Conservation (phyloP, 352 stramenopile species). For the Globisporangium canariense region DNA sequence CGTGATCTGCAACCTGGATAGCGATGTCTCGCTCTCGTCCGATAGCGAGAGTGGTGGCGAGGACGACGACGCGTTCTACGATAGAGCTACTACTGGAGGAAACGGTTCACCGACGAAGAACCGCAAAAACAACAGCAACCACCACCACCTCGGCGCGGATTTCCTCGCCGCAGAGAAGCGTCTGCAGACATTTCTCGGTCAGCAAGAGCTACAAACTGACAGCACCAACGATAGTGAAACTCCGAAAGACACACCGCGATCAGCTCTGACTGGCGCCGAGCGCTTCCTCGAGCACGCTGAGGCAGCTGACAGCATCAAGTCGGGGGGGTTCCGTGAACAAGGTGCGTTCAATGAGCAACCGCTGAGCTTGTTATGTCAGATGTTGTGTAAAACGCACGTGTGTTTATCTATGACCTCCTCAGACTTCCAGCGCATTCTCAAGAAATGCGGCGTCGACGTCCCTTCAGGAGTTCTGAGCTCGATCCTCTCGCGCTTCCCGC, state of each 20-base stretch:
- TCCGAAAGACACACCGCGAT: conserved; percentile 31
- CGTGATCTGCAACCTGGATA: conserved; percentile 43
- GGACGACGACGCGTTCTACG: not conserved
- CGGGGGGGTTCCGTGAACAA: conserved; percentile 35
- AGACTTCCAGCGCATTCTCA: conserved; percentile 44
- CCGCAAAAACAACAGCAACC: not conserved
- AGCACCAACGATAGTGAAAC: not conserved
- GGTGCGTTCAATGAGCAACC: conserved; percentile 17
- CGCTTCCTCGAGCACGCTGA: conserved; percentile 50
- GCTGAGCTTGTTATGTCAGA: not conserved
- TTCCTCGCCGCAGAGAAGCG: conserved; percentile 39
- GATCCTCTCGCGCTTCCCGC: conserved; percentile 52
- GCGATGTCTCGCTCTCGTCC: conserved; percentile 41
- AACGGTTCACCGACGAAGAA: not conserved
- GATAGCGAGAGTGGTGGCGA: conserved; percentile 19
- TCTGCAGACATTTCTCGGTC: conserved; percentile 34
- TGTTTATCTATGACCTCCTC: not conserved
- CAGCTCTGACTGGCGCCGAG: conserved; percentile 46
- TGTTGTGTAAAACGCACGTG: too few species aligned
- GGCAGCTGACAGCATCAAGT: conserved; percentile 27
- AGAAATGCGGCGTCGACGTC: conserved; percentile 30
- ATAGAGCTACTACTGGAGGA: not conserved
- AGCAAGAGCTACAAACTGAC: not conserved
- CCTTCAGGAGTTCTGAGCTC: conserved; percentile 24
- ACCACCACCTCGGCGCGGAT: conserved; percentile 23